A percentile compares a stretch with the other conserved stretches of the same genome.
Evolutionary conservation across 176 grass and related monocot species (phyloP).

Genomic region (Cocos nucifera): DNA sequence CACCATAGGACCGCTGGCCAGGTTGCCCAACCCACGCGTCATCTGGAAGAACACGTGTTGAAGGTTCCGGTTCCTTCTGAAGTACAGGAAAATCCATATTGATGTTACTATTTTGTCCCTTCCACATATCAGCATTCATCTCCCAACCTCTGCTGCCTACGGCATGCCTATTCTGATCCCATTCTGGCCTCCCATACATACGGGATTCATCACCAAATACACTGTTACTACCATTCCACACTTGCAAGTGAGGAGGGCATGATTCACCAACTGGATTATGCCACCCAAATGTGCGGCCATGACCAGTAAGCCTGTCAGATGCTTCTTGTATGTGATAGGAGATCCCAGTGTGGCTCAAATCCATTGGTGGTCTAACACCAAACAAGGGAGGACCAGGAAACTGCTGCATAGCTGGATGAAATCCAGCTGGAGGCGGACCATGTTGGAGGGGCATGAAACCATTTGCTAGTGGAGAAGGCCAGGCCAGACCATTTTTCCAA

Average conservation of each 20-base stretch:
- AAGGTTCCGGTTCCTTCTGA: slow-evolving; percentile 44
- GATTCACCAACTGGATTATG: slow-evolving; percentile 66
- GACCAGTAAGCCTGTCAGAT: slow-evolving; percentile 64
- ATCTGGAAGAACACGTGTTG: slow-evolving; percentile 25
- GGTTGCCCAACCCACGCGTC: slow-evolving; percentile 27
- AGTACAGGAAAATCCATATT: slow-evolving; percentile 38
- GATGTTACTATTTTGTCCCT: slow-evolving; percentile 38
- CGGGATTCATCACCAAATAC: slow-evolving; percentile 48
- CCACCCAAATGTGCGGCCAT: slow-evolving; percentile 78
- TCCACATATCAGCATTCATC: slow-evolving; percentile 35
- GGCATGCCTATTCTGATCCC: slow-evolving; percentile 62
- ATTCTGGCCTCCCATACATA: slow-evolving; percentile 58
- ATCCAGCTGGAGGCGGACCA: slow-evolving; percentile 53
- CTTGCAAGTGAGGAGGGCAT: slow-evolving; percentile 62
- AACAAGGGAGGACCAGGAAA: slow-evolving; percentile 71
- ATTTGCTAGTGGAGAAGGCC: slow-evolving; percentile 69
- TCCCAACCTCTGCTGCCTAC: slow-evolving; percentile 49
- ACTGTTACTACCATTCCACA: slow-evolving; percentile 51
- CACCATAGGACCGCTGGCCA: slow-evolving; percentile 18
- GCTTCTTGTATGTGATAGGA: slow-evolving; percentile 80
- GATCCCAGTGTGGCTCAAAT: slow-evolving; percentile 63
- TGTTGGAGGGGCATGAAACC: slow-evolving; percentile 78
- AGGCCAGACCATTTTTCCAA: slow-evolving; percentile 72
- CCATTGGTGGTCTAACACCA: slow-evolving; percentile 67
- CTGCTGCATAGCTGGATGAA: slow-evolving; percentile 57